Conservation (phyloP, 108 stramenopile species). For the Nitzschia putrida region DNA sequence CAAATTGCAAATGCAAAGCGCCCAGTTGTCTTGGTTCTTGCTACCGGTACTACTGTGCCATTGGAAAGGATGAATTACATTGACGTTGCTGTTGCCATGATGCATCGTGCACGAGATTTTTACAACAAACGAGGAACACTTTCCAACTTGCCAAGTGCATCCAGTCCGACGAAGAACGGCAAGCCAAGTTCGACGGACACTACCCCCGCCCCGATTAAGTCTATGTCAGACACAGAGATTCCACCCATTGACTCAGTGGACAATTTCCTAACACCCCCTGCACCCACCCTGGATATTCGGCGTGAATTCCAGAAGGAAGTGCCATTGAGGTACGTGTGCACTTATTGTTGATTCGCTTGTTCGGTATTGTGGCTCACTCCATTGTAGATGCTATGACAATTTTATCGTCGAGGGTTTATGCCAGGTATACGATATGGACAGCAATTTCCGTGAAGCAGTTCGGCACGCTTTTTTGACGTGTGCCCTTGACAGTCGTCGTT, state of each 20-base stretch:
- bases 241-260: slow-evolving; percentile 22
- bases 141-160: slow-evolving; percentile 19
- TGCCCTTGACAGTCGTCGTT: slow-evolving; percentile 62
- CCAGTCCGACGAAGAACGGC: not conserved
- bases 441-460: slow-evolving; percentile 58
- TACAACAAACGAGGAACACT: slow-evolving; percentile 16
- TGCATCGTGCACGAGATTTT: slow-evolving; percentile 41
- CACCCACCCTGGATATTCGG: slow-evolving; percentile 25
- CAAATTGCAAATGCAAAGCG: slow-evolving; percentile 63
- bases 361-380: not conserved
- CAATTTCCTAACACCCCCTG: slow-evolving; percentile 29
- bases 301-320: slow-evolving; percentile 31
- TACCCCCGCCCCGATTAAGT: slow-evolving; percentile 2
- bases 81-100: slow-evolving; percentile 54
- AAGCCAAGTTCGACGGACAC: not conserved
- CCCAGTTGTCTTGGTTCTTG: slow-evolving; percentile 66
- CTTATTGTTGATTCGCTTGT: not conserved
- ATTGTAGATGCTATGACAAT: slow-evolving; percentile 33
- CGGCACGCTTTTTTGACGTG: slow-evolving; percentile 64
- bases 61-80: slow-evolving; percentile 57
- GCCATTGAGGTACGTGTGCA: slow-evolving; percentile 28
- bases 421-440: slow-evolving; percentile 48
- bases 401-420: slow-evolving; percentile 40
- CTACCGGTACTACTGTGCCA: slow-evolving; percentile 45
- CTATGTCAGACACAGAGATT: slow-evolving; percentile 23